Conservation (phyloP, 495 filamentous ascomycete species). For the Amorphotheca resinae region DNA sequence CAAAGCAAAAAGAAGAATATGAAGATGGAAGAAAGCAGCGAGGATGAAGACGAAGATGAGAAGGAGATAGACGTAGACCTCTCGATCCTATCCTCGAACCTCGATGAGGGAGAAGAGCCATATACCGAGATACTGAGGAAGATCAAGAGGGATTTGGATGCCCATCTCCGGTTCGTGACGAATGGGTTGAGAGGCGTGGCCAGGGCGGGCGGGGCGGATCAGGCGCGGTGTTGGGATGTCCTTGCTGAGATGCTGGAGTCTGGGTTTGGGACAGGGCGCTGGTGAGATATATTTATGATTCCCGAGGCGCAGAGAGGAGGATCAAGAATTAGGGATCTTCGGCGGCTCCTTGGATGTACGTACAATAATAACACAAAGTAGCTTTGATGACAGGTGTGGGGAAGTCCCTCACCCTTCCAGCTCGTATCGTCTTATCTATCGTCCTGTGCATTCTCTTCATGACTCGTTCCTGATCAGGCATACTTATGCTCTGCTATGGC, state of each 20-base stretch:
- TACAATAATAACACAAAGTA: too few species aligned
- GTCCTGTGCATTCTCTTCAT: too few species aligned
- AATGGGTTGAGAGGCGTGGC: slow-evolving; percentile 43
- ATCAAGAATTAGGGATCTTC: too few species aligned
- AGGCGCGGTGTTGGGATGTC: slow-evolving; percentile 36
- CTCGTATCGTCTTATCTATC: too few species aligned
- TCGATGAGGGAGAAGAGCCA: slow-evolving; percentile 20
- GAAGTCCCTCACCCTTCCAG: too few species aligned
- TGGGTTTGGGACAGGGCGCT: slow-evolving; percentile 23
- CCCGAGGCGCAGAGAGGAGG: too few species aligned
- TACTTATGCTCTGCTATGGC: too few species aligned
- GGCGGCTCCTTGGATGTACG: too few species aligned
- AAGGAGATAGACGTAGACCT: slow-evolving; percentile 29
- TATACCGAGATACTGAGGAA: slow-evolving; percentile 30
- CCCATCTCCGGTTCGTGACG: slow-evolving; percentile 39
- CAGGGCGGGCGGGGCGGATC: slow-evolving; percentile 42
- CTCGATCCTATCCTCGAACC: slow-evolving; percentile 23
- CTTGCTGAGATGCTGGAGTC: slow-evolving; percentile 47
- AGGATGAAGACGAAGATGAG: slow-evolving; percentile 22
- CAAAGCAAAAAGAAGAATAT: background rate
- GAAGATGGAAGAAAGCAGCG: slow-evolving; percentile 2
- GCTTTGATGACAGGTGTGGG: too few species aligned
- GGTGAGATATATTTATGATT: too few species aligned
- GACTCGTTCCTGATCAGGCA: too few species aligned
- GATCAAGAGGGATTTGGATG: slow-evolving; percentile 35